Base-by-base conservation (phyloP, 2,329 filamentous ascomycete genomes). In the Penicillium sp. region DNA sequence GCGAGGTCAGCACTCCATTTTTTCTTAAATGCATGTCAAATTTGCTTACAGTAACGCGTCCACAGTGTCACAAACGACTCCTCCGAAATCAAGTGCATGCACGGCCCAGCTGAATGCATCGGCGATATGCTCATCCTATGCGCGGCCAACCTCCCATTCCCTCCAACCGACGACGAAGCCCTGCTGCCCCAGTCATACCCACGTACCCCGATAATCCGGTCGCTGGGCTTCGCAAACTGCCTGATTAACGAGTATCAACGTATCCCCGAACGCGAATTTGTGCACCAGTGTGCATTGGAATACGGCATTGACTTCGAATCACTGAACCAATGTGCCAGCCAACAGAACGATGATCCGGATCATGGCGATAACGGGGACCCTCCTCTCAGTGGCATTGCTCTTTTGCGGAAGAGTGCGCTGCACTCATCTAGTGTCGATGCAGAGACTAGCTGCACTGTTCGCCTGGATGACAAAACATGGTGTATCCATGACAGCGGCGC, bases 71-170 rank as follows among this genome's bases (percentile, higher is more conserved):
- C 78, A 42, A 85, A 88, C 46, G 79, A 86, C 57, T 87, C 94
- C 64, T 89, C 92, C 63, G 92, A 90, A 49, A 86, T 97, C 54
- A 79, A 84, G 31, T 99, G 94, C 78, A 93, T 81, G 75, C 94
- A 99, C 70, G 94, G 94, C 7, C 88, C 91, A 5, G 81, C 81
- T 39, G 94, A 99, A 75, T 99, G 89, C 71, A 84, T 97, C 65
- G 94, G 94, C 56, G 91, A 99, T 75, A 95, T 96, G 69, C 80
- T 99, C 72, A 88, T 96, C 70, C 87, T 99, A 45, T 99, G 94
- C 75, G 92, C 92, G 31, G 86, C 86, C 53, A 80, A 87, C 58
- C 81, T 94, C 12, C 76, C 75, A 21, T 76, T 75, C 54, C 67
- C 70, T 47, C 59, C 68, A 2, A 51, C 59, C 4, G 36, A 24